Evolutionary conservation across 1,284 basidiomycete genomes (phyloP).

Genomic region (Trichosporon faecale): DNA sequence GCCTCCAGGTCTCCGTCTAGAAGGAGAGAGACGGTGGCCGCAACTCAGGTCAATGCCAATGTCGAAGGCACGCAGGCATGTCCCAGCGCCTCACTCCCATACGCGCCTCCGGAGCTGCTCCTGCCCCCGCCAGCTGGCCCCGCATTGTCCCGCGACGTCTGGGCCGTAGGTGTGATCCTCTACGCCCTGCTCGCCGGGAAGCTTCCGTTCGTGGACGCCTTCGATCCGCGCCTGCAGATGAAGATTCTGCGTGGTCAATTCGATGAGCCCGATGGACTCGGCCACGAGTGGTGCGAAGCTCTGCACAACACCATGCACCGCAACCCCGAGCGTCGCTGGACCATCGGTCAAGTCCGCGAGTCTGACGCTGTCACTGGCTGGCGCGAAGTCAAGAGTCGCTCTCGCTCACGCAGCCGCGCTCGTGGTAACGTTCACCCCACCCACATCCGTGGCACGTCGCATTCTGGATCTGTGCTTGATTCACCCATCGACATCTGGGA

Average conservation of each 20-base stretch:
- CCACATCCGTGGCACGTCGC: not conserved
- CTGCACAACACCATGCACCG: slow-evolving; percentile 71
- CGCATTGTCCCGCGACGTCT: slow-evolving; percentile 72
- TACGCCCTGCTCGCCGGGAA: slow-evolving; percentile 75
- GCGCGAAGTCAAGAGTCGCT: slow-evolving; percentile 54
- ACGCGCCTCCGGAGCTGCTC: slow-evolving; percentile 78
- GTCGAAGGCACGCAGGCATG: slow-evolving; percentile 44
- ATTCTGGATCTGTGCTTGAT: slow-evolving; percentile 5
- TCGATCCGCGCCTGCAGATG: slow-evolving; percentile 83
- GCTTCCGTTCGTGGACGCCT: slow-evolving; percentile 79
- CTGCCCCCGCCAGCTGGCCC: slow-evolving; percentile 52
- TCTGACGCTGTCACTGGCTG: slow-evolving; percentile 77
- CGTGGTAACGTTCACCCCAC: not conserved
- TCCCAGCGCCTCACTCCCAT: slow-evolving; percentile 82
- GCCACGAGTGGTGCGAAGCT: slow-evolving; percentile 67
- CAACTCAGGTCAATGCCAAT: not conserved
- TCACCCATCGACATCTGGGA: not conserved
- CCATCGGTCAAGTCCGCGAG: slow-evolving; percentile 67
- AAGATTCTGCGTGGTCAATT: slow-evolving; percentile 79
- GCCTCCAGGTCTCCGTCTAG: slow-evolving; percentile 16
- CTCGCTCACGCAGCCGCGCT: slow-evolving; percentile 26
- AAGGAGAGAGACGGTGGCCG: slow-evolving; percentile 16
- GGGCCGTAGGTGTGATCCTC: slow-evolving; percentile 85
- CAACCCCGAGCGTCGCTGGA: slow-evolving; percentile 64
- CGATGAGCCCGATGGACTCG: slow-evolving; percentile 57